These are phyloP conservation scores for Zygnema circumcarinatum DNA, from an alignment of 139 green algal genomes.

Conservation along the genomic window DNA sequence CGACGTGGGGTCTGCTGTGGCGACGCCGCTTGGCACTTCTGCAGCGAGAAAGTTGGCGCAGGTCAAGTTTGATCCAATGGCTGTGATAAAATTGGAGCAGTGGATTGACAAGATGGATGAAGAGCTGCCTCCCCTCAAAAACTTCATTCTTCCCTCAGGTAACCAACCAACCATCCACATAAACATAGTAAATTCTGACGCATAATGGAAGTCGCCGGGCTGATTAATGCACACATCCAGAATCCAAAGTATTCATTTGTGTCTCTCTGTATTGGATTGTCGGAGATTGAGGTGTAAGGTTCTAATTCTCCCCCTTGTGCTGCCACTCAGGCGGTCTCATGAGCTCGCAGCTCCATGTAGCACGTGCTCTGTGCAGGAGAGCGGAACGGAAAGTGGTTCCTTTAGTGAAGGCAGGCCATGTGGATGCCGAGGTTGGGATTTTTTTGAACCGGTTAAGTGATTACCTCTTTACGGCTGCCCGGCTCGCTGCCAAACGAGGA, in stretches of 20 bases:
- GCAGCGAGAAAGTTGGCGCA: slow-evolving; percentile 73
- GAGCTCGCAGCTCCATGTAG: slow-evolving; percentile 48
- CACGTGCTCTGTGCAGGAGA: slow-evolving; percentile 76
- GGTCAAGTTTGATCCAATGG: slow-evolving; percentile 69
- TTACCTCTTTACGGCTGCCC: slow-evolving; percentile 93
- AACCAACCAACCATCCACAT: no score
- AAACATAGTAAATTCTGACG: no score
- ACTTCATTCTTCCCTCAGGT: slow-evolving; percentile 95
- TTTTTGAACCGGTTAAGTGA: slow-evolving; percentile 96
- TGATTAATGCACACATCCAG: no score
- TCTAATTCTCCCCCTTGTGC: not conserved
- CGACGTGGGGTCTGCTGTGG: slow-evolving; percentile 89
- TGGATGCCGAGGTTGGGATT: slow-evolving; percentile 60
- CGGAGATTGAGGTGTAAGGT: no score
- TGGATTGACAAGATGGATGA: slow-evolving; percentile 89
- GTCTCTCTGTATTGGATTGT: not conserved
- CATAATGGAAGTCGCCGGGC: no score
- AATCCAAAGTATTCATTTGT: no score
- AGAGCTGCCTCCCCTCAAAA: slow-evolving; percentile 79
- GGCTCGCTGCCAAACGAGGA: slow-evolving; percentile 62
- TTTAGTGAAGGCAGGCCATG: slow-evolving; percentile 57
- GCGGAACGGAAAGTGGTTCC: slow-evolving; percentile 84
- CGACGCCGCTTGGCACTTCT: slow-evolving; percentile 77
- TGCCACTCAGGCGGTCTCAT: slow-evolving; percentile 45
- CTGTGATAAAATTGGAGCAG: slow-evolving; percentile 70